Percentiles rank a stretch among this genome's conserved stretches.
These are phyloP conservation scores for Aspergillus texensis DNA, from an alignment of 2,329 filamentous ascomycete genomes.

Conservation along the genomic window DNA sequence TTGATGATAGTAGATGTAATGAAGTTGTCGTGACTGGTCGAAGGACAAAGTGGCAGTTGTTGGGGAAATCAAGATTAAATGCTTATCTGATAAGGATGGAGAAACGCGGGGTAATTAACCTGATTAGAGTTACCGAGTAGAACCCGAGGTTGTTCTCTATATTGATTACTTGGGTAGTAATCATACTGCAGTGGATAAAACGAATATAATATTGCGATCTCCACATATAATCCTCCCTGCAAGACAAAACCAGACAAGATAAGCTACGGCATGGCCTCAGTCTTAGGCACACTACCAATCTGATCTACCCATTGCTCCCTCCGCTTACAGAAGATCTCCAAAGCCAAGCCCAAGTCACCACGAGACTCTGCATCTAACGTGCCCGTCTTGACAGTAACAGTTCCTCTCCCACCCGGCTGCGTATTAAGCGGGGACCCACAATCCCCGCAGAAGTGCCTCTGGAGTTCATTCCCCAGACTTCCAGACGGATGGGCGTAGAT, in stretches of 20 bases:
- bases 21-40: too few relatives aligned
- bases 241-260: too few relatives aligned
- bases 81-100: not conserved
- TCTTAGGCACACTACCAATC: constrained; percentile 1
- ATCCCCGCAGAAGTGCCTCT: constrained; percentile 25
- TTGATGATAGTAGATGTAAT: not conserved
- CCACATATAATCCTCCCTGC: too few relatives aligned
- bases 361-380: constrained; percentile 25
- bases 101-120: not conserved
- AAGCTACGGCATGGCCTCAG: constrained; percentile 8
- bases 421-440: constrained; percentile 27
- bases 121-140: not conserved
- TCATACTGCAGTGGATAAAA: too few relatives aligned
- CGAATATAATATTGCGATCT: too few relatives aligned
- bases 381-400: constrained; percentile 25
- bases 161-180: too few relatives aligned
- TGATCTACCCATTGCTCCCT: constrained; percentile 25
- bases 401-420: constrained; percentile 7
- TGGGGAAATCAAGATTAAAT: not conserved
- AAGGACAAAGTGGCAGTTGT: not conserved
- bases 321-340: constrained; percentile 26
- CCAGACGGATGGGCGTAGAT: constrained; percentile 17
- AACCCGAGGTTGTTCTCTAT: not conserved
- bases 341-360: constrained; percentile 12
- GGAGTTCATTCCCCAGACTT: constrained; percentile 16